Conservation (phyloP, 805 yeast genomes). For the Wickerhamomyces xylosicus region DNA sequence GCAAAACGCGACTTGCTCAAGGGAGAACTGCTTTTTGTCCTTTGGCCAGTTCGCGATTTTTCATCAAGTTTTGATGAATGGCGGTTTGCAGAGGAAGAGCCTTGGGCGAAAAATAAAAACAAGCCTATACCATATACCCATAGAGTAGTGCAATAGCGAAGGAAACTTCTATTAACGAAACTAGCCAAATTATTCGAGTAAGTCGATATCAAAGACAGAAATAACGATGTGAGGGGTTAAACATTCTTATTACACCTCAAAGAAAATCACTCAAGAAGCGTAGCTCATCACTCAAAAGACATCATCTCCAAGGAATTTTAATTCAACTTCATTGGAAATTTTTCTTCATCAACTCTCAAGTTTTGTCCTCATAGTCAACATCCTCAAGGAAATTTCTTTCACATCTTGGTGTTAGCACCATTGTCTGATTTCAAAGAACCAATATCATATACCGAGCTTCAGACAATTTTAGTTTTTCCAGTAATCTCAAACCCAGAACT, state of each 20-base stretch:
- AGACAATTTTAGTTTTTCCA: too few species aligned
- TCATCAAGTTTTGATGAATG: background rate
- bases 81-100: background rate
- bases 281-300: background rate
- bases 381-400: too few species aligned
- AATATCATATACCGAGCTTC: too few species aligned
- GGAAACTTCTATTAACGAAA: background rate
- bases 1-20: background rate
- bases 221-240: background rate
- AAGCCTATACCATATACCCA: background rate
- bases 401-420: too few species aligned
- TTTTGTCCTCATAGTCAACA: background rate
- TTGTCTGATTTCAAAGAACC: too few species aligned
- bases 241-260: background rate
- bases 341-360: background rate
- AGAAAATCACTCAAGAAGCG: background rate
- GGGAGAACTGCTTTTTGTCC: background rate
- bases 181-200: background rate
- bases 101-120: background rate
- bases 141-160: background rate
- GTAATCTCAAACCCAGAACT: too few species aligned
- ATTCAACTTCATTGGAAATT: too few species aligned
- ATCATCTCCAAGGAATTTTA: too few species aligned
- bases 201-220: background rate
- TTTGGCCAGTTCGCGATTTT: background rate